Percentiles rank a stretch among this genome's conserved stretches.
Evolutionary conservation across 2,329 filamentous ascomycete species (phyloP).

Genomic region (Pseudogymnoascus sp.): DNA sequence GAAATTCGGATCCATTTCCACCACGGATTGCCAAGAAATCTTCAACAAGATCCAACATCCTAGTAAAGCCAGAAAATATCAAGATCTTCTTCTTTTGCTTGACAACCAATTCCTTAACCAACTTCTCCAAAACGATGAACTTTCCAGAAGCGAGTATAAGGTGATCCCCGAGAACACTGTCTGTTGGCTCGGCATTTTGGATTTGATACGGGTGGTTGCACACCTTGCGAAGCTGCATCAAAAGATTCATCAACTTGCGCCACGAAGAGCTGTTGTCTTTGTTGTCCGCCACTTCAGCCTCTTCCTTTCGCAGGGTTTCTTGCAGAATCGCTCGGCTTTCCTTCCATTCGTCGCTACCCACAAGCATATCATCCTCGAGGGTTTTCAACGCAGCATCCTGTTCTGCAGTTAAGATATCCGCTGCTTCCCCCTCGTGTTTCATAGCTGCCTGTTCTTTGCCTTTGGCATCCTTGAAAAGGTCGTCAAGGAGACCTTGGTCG

Average conservation of each 20-base stretch:
- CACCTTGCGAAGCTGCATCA: slow-evolving; percentile 90
- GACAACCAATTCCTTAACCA: slow-evolving; percentile 70
- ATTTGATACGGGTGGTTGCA: slow-evolving; percentile 71
- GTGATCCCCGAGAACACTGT: slow-evolving; percentile 60
- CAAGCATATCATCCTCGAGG: slow-evolving; percentile 24
- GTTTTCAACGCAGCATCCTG: slow-evolving; percentile 28
- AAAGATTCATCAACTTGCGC: slow-evolving; percentile 71
- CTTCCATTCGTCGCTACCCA: slow-evolving; percentile 36
- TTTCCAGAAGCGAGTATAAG: slow-evolving; percentile 86
- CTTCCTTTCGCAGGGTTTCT: slow-evolving; percentile 31
- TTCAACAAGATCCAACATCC: slow-evolving; percentile 81
- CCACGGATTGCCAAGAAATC: slow-evolving; percentile 58
- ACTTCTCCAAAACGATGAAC: slow-evolving; percentile 69
- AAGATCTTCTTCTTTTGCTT: slow-evolving; percentile 65
- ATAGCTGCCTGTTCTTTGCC: slow-evolving; percentile 34
- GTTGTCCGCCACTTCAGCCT: slow-evolving; percentile 12
- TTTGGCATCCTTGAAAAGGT: slow-evolving; percentile 42
- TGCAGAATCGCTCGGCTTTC: slow-evolving; percentile 37
- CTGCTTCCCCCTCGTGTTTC: slow-evolving; percentile 14
- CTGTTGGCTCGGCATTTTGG: slow-evolving; percentile 34
- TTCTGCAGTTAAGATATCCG: slow-evolving; percentile 31
- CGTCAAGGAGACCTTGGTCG: slow-evolving; percentile 41
- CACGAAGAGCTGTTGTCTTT: slow-evolving; percentile 30
- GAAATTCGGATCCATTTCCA: slow-evolving; percentile 55
- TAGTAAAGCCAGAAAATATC: slow-evolving; percentile 93